Evolutionary conservation across 139 green algal genomes (phyloP), one percentile per base, ranked within the genome.

Genomic region (Micromonas commoda): DNA sequence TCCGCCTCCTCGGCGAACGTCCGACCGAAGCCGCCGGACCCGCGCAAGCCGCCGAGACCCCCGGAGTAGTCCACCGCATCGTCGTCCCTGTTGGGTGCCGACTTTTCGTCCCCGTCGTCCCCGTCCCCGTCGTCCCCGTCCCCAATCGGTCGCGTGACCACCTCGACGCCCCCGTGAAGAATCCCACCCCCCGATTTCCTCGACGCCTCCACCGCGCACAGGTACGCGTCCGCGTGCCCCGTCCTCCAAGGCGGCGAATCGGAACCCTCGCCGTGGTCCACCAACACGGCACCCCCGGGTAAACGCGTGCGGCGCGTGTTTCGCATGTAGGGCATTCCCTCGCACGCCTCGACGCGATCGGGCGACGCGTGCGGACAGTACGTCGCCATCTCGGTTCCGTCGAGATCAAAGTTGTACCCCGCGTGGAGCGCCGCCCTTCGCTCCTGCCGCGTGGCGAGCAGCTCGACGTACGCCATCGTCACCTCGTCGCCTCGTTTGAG

Each of bases 391-490:
- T 69, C 61, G 26, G n/a, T n/a, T n/a, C 26, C 26, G 61, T 33
- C 26, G n/a, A 33, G 5, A 19, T 69, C 61, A 20, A 69, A 69
- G 9, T 19, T 13, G 61, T 69, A 69, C 9, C 24, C 9, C 9
- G 6, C 16, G 9, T 32, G 16, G 13, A 69, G 28, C 28, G 6
- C 28, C 61, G 61, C 61, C 9, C 61, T 9, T 31, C 61, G 6
- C 61, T 69, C 26, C 61, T 9, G 13, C 9, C 61, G 28, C 61
- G 61, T 31, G 13, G 28, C 26, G 13, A 69, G 16, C 54, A 93
- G 79, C 76, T 96, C 91, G 0, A 90, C 69, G 76, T 96, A 96
- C 23, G 73, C 66, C 39, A 93, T 94, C 4, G 85, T 91, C n/a
- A 93, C 61, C 72, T 93, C 85, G 57, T 91, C 78, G 0, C 89